Base-by-base conservation (phyloP, 1,139 yeast genomes). In the Debaryomyces fabryi region DNA sequence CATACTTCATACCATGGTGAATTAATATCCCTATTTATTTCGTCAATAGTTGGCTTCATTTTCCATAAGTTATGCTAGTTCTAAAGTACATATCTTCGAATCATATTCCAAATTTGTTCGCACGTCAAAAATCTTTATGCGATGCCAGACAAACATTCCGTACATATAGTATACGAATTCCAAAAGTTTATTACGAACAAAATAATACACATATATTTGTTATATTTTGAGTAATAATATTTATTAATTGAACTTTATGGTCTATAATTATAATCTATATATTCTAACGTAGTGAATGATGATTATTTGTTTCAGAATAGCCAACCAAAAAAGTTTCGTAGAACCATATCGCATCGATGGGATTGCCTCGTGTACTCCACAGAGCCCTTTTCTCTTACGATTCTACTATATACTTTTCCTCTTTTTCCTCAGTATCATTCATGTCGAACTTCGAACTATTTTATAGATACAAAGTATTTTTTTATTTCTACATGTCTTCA, bases 311-410 rank as follows among this genome's bases (percentile, higher is more conserved):
- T 24, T 27, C 64, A 80, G 64, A 80, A 79, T 50, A 80, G 63
- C 75, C 81, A 78, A 29, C 87, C 86, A 49, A 83, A 58, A 53
- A 71, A 69, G 69, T 81, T 30, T 83, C 83, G 58, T 83, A 83
- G 58, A 73, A 74, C 86, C 86, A 82, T 52, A 59, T 64, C 46
- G 58, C 55, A 57, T 73, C 69, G 50, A 55, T 71, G 35, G 72
- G 77, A 54, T 67, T 71, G 44, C 79, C 79, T 55, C 68, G 68
- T 37, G 79, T 80, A 46, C 70, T 77, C 59, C 83, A 64, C 52
- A 74, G 60, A 50, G 82, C 81, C 53, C 65, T 61, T 51, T 55
- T 82, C 82, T 67, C 68, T 43, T 63, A 71, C 39, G 63, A 78
- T 53, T 69, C 69, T 21, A 71, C 71, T 48, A 74, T 75, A 56